These are phyloP conservation scores for Tardiomyces blankii DNA, from an alignment of 1,139 yeast genomes.

Conservation along the genomic window DNA sequence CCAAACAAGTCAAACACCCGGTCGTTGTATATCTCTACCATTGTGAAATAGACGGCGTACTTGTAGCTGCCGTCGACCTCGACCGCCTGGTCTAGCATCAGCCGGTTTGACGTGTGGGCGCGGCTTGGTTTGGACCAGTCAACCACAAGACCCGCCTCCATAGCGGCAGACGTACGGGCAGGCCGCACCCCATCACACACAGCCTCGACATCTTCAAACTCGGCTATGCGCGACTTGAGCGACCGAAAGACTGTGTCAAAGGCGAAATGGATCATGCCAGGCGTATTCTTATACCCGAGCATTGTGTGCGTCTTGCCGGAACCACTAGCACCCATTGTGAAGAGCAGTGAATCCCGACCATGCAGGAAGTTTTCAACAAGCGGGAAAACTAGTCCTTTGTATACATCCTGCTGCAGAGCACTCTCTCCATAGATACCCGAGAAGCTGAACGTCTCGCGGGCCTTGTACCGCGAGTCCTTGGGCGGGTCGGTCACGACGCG, in stretches of 20 bases:
- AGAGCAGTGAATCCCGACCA: constrained; percentile 31
- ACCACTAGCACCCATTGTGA: constrained; percentile 42
- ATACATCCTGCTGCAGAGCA: constrained; percentile 22
- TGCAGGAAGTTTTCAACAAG: constrained; percentile 22
- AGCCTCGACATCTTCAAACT: constrained; percentile 26
- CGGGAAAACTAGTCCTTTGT: constrained; percentile 22
- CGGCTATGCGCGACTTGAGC: constrained; percentile 31
- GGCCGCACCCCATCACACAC: constrained; percentile 17
- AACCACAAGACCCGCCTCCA: constrained; percentile 24
- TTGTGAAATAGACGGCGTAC: constrained; percentile 17
- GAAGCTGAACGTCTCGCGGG: constrained; percentile 23
- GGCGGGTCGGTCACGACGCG: constrained; percentile 9
- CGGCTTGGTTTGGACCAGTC: constrained; percentile 17
- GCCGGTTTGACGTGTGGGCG: not conserved
- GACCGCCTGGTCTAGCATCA: no score
- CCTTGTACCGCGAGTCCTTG: constrained; percentile 18
- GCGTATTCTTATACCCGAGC: constrained; percentile 18
- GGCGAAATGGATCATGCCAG: constrained; percentile 25
- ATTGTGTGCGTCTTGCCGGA: constrained; percentile 34
- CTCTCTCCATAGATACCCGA: constrained; percentile 24
- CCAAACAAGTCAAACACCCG: constrained; percentile 21
- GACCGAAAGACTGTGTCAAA: constrained; percentile 34
- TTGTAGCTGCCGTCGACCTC: no score
- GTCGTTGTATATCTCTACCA: constrained; percentile 28
- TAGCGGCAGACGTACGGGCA: constrained; percentile 23